Evolutionary conservation across 2,329 filamentous ascomycete genomes (phyloP), one percentile per base, ranked within the genome.

Genomic region (Proliferodiscus dingleyae): DNA sequence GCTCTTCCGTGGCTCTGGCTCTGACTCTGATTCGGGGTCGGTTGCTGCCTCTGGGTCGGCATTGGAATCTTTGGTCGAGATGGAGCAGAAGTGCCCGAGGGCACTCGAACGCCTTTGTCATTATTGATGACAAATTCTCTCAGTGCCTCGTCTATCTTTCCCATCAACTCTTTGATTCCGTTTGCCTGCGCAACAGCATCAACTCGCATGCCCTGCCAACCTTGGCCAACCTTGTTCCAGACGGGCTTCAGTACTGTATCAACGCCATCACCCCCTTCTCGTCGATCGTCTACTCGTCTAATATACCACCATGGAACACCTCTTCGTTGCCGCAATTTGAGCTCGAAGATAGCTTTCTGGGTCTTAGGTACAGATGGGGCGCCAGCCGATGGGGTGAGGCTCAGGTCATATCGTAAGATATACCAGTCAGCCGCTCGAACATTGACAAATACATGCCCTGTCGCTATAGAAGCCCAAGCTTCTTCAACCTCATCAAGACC

Each of bases 401-500:
- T 51, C 1, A 81, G 54, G 4, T 61, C 64, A 55, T 83, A 85
- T 29, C 72, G 71, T 6, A 86, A 61, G 7, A 69, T 69, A 41
- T 78, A 72, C 71, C 75, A 81, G 54, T 82, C 78, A 2, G 81
- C 64, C 1, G 73, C 68, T 50, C 74, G 71, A 45, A 75, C 68
- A 16, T 74, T 70, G 32, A 84, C 67, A 30, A 71, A 71, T 9
- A 81, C 67, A 41, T 72, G 69, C 26, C 70, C 69, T 9, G 66
- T 69, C 51, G 26, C 61, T 56, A 10, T 66, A 4, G 48, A 34
- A 21, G 36, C 64, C 75, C 80, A 82, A 2, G 67, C 64, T 15
- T 67, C 66, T 53, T 87, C 80, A 18, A 90, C 72, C 28, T 68
- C 66, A 49, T 80, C 74, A 2, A 90, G 66, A 1, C 74, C 77